phyloP scores from a whole-genome alignment of 345 rosid species.

The Pistacia atlantica region DNA sequence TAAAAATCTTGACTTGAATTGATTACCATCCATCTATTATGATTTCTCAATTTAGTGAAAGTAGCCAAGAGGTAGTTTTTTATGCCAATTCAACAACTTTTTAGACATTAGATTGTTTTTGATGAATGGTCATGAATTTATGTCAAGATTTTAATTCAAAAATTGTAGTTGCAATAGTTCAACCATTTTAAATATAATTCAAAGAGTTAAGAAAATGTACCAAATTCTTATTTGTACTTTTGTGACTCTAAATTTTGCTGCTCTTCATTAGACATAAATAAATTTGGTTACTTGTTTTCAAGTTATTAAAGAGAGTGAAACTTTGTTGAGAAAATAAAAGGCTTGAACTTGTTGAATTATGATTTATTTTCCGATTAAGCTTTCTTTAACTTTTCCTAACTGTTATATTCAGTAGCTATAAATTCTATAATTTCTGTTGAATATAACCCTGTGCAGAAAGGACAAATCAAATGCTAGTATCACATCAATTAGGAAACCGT shows the following conservation, averaged over 20 bases:
- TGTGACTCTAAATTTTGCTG: background rate
- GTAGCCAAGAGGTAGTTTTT: too few relatives aligned
- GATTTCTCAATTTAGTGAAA: too few relatives aligned
- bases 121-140: too few relatives aligned
- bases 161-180: too few relatives aligned
- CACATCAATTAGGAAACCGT: conserved; percentile 56
- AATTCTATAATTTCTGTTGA: conserved; percentile 9
- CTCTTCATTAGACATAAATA: background rate
- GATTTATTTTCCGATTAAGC: background rate
- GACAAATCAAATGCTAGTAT: conserved; percentile 25
- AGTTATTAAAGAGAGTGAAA: background rate
- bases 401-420: background rate
- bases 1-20: too few relatives aligned
- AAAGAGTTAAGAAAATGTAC: background rate
- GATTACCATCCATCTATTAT: too few relatives aligned
- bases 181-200: background rate
- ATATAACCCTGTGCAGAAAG: conserved; percentile 42
- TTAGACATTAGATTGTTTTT: too few relatives aligned
- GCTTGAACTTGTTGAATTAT: background rate
- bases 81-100: too few relatives aligned
- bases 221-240: conserved; percentile 1
- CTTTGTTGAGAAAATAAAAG: background rate
- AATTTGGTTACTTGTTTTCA: background rate
- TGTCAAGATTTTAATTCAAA: too few relatives aligned
- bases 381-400: background rate